phyloP scores from a whole-genome alignment of 2,329 filamentous ascomycete species.

The Chrysoporthe puriensis region DNA sequence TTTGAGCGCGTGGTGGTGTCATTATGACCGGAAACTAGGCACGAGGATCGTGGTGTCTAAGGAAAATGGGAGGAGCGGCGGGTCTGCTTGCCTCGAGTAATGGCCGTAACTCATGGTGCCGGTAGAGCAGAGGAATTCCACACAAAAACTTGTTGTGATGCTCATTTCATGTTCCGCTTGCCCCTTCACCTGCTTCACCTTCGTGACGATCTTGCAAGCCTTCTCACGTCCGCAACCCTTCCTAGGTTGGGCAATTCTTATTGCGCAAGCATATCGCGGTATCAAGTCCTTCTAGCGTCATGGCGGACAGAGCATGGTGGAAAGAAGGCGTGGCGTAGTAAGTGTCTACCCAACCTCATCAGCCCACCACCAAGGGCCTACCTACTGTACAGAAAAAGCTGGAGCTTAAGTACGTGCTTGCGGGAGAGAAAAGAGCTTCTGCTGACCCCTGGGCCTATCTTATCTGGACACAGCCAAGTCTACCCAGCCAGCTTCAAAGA shows the following conservation, averaged over 20 bases:
- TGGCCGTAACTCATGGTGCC: neutral
- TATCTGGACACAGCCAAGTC: constrained; percentile 45
- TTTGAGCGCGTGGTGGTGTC: neutral
- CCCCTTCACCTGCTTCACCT: neutral
- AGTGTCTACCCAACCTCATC: constrained; percentile 9
- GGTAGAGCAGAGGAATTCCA: neutral
- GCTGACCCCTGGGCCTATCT: neutral
- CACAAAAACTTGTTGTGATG: neutral
- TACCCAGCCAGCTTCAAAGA: constrained; percentile 61
- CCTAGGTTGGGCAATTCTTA: neutral
- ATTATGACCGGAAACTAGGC: neutral
- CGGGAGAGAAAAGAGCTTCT: neutral
- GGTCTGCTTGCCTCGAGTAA: neutral
- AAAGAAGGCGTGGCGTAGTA: constrained; percentile 29
- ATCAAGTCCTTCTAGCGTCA: neutral
- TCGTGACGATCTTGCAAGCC: neutral
- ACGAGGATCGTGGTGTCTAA: neutral
- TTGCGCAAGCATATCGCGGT: neutral
- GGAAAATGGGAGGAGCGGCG: neutral
- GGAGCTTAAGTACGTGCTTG: neutral
- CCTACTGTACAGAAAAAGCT: neutral
- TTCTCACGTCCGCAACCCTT: neutral
- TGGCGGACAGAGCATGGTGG: constrained; percentile 26
- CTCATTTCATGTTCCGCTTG: neutral
- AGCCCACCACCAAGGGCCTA: neutral